Base-by-base conservation (phyloP, 768 basidiomycete genomes). In the Russula dissimulans region DNA sequence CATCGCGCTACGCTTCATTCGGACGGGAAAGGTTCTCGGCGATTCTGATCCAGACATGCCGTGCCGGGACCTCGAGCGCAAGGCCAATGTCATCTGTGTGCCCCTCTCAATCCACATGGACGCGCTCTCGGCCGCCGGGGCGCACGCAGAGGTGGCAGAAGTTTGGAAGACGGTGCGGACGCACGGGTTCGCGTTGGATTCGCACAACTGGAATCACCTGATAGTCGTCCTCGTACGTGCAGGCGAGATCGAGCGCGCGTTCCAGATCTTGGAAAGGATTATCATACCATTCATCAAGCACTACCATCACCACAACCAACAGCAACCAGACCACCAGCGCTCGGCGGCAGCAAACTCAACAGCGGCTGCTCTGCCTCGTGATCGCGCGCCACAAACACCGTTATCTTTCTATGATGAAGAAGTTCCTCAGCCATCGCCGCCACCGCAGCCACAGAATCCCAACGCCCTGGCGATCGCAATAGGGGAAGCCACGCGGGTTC, bases 201-300 rank as follows among this genome's bases (percentile, higher is more conserved):
- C 88, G 12, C 84, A 88, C 67, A 97, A 97, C 70, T 98, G 92
- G 89, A 97, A 95, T 67, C 84, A 90, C 67, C 78, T 97, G 31
- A 79, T 78, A 29, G 76, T 87, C 10, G 87, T 85, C 14, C 78
- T 95, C 26, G 77, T 92, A 42, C 84, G 89, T 34, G 90, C 88
- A 0, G 91, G 89, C 29, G 82, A 94, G 67, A 73, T 83, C n/a
- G 84, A 87, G 66, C 85, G 86, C 47, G 92, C 91, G 9, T 93
- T 95, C 71, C 83, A 87, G 65, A 77, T 95, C 38, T 70, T 91
- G 44, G 90, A 97, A 69, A 77, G 79, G 54, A 82, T 97, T 46
- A 76, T 97, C 54, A 67, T 93, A 29, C 85, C 83, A 0, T 80
- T 80, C 39, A 9, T 36, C 22, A 32, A 5, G 29, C 46, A 10